Evolutionary conservation across 169 alveolate genomes (phyloP), one percentile per base, ranked within the genome.

Genomic region (Fabrea salina): DNA sequence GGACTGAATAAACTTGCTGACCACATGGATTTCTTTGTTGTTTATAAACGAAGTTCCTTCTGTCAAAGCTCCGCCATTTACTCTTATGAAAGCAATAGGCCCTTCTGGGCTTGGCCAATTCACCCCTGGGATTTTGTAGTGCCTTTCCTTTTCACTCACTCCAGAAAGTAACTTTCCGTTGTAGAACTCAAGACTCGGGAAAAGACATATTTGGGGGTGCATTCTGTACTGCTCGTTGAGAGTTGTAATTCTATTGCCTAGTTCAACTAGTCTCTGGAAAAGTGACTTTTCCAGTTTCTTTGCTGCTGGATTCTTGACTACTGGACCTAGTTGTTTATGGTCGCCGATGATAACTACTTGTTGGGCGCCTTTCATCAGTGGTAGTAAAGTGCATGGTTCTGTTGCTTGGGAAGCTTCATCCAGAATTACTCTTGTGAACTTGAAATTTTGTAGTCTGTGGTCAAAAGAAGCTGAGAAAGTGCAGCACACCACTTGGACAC

Each of bases 351-450:
- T 79, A 27, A 95, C 96, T 3, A 95, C 89, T 78, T 92, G 95
- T 58, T 93, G 92, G n/a, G 97, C 97, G 32, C 98, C 98, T 71
- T 83, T 93, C 39, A 93, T 85, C 72, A 97, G 84, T 6, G 99
- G 99, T 40, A 97, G 87, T 50, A 97, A 82, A 61, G 96, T 88
- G 84, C 94, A 97, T 30, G 97, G 96, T 83, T 96, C 98, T 16
- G 96, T 92, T 32, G 98, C 97, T 85, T 97, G 96, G 5, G 98
- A 95, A 40, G 98, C 97, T 86, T 97, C 99, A 86, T 97, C 99
- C 25, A 97, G 92, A 58, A 97, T 83, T 32, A 97, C 98, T 72
- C 89, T 91, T 66, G 90, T 88, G 85, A 96, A 96, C 77, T 95
- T 87, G 68, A 92, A 88, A 57, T 75, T 85, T 82, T 90, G 89